Conservation (phyloP, 192 early-diverging fungal genomes). For the Podochytrium sp. region DNA sequence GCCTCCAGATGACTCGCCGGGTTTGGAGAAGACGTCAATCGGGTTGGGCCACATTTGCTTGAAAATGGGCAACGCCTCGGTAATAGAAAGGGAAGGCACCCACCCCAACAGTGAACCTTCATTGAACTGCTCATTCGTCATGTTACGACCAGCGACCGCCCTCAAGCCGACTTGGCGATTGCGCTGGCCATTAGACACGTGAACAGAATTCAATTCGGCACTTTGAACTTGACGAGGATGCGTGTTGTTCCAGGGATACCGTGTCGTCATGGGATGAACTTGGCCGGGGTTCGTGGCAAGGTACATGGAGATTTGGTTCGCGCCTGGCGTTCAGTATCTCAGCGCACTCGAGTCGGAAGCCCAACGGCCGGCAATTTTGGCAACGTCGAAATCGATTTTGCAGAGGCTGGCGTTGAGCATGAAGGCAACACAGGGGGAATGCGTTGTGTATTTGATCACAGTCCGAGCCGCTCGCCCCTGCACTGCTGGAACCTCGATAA, state of each 20-base stretch:
- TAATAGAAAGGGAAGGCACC: too few species aligned
- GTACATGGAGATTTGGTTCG: not conserved
- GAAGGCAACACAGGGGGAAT: not conserved
- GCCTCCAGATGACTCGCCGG: not conserved
- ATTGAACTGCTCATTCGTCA: too few species aligned
- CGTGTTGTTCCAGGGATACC: not conserved
- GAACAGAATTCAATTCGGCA: not conserved
- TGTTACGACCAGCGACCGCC: not conserved
- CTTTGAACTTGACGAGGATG: not conserved
- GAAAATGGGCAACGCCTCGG: too few species aligned
- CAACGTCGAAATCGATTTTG: not conserved
- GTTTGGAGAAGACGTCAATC: not conserved
- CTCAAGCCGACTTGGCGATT: not conserved
- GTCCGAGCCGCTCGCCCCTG: not conserved
- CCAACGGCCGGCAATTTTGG: not conserved
- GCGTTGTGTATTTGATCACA: not conserved
- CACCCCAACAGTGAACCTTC: too few species aligned
- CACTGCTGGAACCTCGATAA: not conserved
- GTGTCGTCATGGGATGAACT: not conserved
- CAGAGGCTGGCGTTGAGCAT: not conserved
- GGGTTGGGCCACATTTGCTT: not conserved
- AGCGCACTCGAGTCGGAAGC: not conserved
- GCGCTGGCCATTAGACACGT: not conserved
- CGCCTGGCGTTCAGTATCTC: not conserved
- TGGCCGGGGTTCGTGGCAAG: not conserved